Conservation (phyloP, 352 stramenopile genomes). For the Pythium sukuiense region DNA sequence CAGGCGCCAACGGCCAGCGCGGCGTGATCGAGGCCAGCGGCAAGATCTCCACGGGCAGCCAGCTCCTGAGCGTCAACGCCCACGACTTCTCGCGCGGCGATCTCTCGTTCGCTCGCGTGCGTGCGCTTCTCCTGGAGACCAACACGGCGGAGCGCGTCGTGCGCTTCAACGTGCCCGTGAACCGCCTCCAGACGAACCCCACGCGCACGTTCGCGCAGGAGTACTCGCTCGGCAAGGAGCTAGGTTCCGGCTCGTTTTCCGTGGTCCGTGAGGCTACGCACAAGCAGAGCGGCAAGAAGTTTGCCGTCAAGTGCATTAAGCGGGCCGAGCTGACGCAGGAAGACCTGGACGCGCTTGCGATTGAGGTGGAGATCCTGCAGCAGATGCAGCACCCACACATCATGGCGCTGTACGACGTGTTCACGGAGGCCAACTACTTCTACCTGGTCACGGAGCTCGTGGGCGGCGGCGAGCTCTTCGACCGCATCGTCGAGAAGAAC, state of each 20-base stretch:
- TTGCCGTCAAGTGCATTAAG: slow-evolving; percentile 88
- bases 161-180: slow-evolving; percentile 61
- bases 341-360: slow-evolving; percentile 68
- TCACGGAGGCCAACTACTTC: slow-evolving; percentile 91
- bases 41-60: slow-evolving; percentile 34
- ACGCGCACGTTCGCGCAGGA: slow-evolving; percentile 54
- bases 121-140: slow-evolving; percentile 72
- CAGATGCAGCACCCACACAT: slow-evolving; percentile 90
- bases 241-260: slow-evolving; percentile 59
- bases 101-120: slow-evolving; percentile 67
- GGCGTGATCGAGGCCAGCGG: slow-evolving; percentile 37
- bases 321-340: slow-evolving; percentile 57
- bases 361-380: slow-evolving; percentile 74
- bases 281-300: slow-evolving; percentile 40
- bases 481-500: slow-evolving; percentile 88
- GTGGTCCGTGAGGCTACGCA: slow-evolving; percentile 50
- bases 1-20: slow-evolving; percentile 36
- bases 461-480: slow-evolving; percentile 83
- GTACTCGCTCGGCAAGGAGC: slow-evolving; percentile 50
- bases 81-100: slow-evolving; percentile 55
- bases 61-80: slow-evolving; percentile 71
- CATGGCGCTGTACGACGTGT: slow-evolving; percentile 90
- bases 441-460: slow-evolving; percentile 98
- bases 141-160: slow-evolving; percentile 53
- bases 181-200: slow-evolving; percentile 38